These are phyloP conservation scores for Colletotrichum tabaci DNA, from an alignment of 2,329 filamentous ascomycete genomes.

Conservation along the genomic window DNA sequence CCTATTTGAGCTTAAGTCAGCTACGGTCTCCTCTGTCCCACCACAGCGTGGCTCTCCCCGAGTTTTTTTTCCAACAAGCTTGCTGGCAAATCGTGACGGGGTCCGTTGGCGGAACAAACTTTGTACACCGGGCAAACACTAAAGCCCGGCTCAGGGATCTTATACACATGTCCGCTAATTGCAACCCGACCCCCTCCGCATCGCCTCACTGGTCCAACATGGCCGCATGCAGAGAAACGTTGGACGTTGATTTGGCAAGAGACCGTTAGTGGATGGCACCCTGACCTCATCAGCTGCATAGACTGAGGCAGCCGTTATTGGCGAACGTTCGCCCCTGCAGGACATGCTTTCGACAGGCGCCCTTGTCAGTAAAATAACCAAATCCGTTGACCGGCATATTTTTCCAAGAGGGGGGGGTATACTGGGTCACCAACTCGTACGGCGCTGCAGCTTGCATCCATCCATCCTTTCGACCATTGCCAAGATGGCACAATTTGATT, in stretches of 20 bases:
- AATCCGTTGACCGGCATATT: conserved; percentile 38
- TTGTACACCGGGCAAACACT: conserved; percentile 11
- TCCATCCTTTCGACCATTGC: conserved; percentile 13
- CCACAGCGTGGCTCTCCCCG: conserved; percentile 7
- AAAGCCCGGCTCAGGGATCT: conserved; percentile 32
- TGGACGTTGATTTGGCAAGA: conserved; percentile 39
- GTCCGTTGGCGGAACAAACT: conserved; percentile 17
- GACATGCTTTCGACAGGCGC: conserved; percentile 29
- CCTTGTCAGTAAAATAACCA: conserved; percentile 31
- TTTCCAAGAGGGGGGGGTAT: conserved; percentile 26
- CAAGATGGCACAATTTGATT: conserved; percentile 18
- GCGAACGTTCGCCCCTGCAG: conserved; percentile 26
- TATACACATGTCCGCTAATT: conserved; percentile 10
- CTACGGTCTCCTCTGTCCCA: conserved; percentile 36
- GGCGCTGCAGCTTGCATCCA: conserved; percentile 20
- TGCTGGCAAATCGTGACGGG: conserved; percentile 19
- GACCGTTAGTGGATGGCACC: conserved; percentile 18
- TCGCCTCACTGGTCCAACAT: conserved; percentile 26
- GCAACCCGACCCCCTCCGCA: conserved; percentile 18
- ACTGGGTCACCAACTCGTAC: conserved; percentile 25
- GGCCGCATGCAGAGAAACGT: conserved; percentile 39
- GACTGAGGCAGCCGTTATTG: conserved; percentile 27
- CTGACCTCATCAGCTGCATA: conserved; percentile 39
- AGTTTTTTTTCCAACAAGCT: conserved; percentile 16
- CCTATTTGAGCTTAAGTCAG: conserved; percentile 39